A percentile compares a stretch with the other conserved stretches of the same genome.
phyloP scores from a whole-genome alignment of 129 eudicot species.

The Ambrosia trifida region DNA sequence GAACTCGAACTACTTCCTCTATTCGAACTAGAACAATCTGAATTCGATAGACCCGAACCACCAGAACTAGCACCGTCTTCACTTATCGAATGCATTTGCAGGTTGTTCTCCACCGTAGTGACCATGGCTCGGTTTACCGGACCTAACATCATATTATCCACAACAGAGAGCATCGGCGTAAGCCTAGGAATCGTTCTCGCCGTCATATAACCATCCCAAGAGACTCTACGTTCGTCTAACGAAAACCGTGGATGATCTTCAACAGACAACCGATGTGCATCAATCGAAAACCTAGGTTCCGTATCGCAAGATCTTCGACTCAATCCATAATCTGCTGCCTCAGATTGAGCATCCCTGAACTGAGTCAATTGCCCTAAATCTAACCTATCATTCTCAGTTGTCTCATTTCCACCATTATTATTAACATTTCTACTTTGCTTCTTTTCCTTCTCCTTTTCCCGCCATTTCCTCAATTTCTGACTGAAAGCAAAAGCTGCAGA shows the following conservation, averaged over 20 bases:
- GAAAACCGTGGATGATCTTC: slow-evolving; percentile 50
- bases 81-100: slow-evolving; percentile 58
- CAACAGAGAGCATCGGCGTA: slow-evolving; percentile 69
- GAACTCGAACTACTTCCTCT: slow-evolving; percentile 76
- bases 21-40: slow-evolving; percentile 73
- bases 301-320: slow-evolving; percentile 85
- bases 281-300: slow-evolving; percentile 73
- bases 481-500: slow-evolving; percentile 65
- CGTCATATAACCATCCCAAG: slow-evolving; percentile 91
- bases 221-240: slow-evolving; percentile 88
- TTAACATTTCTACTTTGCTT: slow-evolving; percentile 34
- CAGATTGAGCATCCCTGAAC: slow-evolving; percentile 47
- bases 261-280: slow-evolving; percentile 57
- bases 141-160: slow-evolving; percentile 58
- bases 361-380: slow-evolving; percentile 23
- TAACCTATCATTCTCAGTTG: slow-evolving; percentile 8
- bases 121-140: slow-evolving; percentile 25
- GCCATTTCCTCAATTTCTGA: slow-evolving; percentile 67
- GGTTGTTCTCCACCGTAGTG: slow-evolving; percentile 36
- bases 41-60: slow-evolving; percentile 53
- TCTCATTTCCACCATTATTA: slow-evolving; percentile 1
- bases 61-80: slow-evolving; percentile 79
- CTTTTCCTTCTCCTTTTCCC: slow-evolving; percentile 50
- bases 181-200: slow-evolving; percentile 81
- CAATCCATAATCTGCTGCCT: slow-evolving; percentile 51